These are phyloP conservation scores for Pseudogymnoascus sp. DNA, from an alignment of 2,329 filamentous ascomycete species.

Conservation along the genomic window DNA sequence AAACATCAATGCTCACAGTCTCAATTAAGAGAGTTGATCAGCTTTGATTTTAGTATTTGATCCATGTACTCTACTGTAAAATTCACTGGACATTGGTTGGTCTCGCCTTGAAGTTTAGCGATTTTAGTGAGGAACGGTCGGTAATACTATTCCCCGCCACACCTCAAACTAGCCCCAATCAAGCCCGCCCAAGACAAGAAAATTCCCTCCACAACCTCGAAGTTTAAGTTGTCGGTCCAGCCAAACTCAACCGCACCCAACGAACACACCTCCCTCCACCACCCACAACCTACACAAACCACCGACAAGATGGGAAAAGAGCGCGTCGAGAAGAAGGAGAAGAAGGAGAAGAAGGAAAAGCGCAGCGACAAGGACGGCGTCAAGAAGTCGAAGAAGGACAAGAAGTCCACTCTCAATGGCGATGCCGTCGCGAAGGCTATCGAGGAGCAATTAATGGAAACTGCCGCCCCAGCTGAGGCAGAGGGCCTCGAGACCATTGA, in stretches of 20 bases:
- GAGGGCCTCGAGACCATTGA: slow-evolving; percentile 30
- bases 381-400: slow-evolving; percentile 37
- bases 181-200: slow-evolving; percentile 11
- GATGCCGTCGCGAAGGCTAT: slow-evolving; percentile 50
- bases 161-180: slow-evolving; percentile 12
- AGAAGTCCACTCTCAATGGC: slow-evolving; percentile 33
- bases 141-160: slow-evolving; percentile 2
- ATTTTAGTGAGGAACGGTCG: background rate
- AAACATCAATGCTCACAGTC: background rate
- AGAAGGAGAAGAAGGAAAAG: slow-evolving; percentile 64
- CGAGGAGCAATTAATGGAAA: slow-evolving; percentile 55
- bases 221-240: background rate
- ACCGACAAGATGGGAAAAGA: slow-evolving; percentile 33
- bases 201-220: slow-evolving; percentile 13
- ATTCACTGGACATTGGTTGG: background rate
- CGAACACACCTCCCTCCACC: slow-evolving; percentile 9
- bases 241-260: background rate
- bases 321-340: slow-evolving; percentile 48
- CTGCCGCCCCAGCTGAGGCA: slow-evolving; percentile 39
- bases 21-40: background rate
- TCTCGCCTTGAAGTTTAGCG: background rate
- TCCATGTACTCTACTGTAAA: background rate
- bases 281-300: slow-evolving; percentile 5
- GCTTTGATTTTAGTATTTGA: background rate
- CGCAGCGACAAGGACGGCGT: slow-evolving; percentile 36